Evolutionary conservation across 2,329 filamentous ascomycete species (phyloP).

Genomic region (Colletotrichum brevisporum): DNA sequence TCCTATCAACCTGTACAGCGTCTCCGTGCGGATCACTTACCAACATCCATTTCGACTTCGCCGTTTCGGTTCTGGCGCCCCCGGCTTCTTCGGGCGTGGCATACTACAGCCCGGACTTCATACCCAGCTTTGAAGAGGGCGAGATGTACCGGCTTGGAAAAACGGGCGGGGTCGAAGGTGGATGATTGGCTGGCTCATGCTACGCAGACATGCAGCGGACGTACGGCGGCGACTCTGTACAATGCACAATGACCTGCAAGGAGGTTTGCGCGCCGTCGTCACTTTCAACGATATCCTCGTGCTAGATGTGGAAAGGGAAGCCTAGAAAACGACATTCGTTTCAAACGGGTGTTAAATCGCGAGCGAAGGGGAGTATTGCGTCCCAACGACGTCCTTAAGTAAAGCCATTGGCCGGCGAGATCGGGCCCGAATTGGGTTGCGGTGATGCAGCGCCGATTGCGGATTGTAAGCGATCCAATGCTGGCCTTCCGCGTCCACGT

Average conservation of each 20-base stretch:
- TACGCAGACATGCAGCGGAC: slow-evolving; percentile 34
- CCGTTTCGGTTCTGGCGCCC: slow-evolving; percentile 59
- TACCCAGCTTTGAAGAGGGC: slow-evolving; percentile 19
- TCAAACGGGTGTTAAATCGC: not conserved
- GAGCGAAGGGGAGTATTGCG: slow-evolving; percentile 9
- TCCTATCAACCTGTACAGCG: not conserved
- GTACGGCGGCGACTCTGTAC: slow-evolving; percentile 5
- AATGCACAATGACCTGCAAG: slow-evolving; percentile 9
- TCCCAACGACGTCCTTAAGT: slow-evolving; percentile 30
- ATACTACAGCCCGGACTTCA: slow-evolving; percentile 45
- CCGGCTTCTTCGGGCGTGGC: slow-evolving; percentile 60
- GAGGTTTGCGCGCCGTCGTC: slow-evolving; percentile 2
- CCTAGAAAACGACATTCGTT: not conserved
- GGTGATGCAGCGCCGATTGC: slow-evolving; percentile 39
- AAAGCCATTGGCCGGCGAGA: slow-evolving; percentile 33
- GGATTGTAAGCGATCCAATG: slow-evolving; percentile 38
- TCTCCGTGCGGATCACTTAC: slow-evolving; percentile 47
- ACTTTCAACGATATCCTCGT: slow-evolving; percentile 13
- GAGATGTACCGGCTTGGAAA: slow-evolving; percentile 19
- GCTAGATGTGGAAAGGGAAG: not conserved
- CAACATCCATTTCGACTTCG: slow-evolving; percentile 63
- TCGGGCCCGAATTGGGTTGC: slow-evolving; percentile 42
- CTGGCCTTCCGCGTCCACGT: slow-evolving; percentile 37
- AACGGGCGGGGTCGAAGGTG: slow-evolving; percentile 34
- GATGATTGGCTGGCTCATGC: slow-evolving; percentile 37